These are phyloP conservation scores for Claviceps sp. DNA, from an alignment of 2,329 filamentous ascomycete species.

Conservation along the genomic window DNA sequence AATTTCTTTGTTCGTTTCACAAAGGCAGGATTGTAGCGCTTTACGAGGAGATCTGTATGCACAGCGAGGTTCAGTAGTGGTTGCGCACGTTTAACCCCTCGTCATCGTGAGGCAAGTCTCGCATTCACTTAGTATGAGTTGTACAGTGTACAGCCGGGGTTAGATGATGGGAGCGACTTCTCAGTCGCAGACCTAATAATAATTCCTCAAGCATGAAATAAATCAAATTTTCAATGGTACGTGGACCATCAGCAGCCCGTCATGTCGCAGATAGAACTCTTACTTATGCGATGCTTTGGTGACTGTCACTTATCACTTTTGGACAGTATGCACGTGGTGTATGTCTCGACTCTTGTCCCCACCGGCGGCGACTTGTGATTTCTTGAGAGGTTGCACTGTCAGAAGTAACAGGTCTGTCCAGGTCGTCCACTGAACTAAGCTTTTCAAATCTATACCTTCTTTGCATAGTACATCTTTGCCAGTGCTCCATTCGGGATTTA, in stretches of 20 bases:
- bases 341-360: background rate
- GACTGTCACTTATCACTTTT: background rate
- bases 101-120: constrained; percentile 1
- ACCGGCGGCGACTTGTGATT: background rate
- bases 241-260: background rate
- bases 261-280: background rate
- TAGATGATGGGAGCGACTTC: background rate
- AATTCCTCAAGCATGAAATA: background rate
- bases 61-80: background rate
- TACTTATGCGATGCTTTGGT: background rate
- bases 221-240: background rate
- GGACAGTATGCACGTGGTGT: background rate
- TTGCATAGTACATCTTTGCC: no score
- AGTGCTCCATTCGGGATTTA: no score
- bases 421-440: no score
- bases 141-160: background rate
- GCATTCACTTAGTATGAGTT: background rate
- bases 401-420: background rate
- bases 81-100: background rate
- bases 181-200: background rate
- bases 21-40: background rate
- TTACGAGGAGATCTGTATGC: background rate
- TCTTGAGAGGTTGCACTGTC: background rate
- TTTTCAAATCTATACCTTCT: no score
- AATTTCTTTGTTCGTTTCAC: background rate